Evolutionary conservation across 352 stramenopile species (phyloP).

Genomic region (Phytophthora ohioensis): DNA sequence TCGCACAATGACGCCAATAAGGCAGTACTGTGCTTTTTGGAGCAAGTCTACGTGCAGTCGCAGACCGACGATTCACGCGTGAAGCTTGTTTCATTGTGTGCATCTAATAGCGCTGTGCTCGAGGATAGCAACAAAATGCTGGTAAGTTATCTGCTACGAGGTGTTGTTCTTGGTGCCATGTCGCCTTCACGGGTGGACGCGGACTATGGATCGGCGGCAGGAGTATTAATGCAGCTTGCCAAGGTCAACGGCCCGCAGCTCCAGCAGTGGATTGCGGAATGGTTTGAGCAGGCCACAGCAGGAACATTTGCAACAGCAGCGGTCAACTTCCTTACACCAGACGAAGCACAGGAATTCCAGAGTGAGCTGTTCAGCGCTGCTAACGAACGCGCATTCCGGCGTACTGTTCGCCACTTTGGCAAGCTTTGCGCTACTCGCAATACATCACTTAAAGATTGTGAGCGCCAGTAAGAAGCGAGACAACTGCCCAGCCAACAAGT

Average conservation of each 20-base stretch:
- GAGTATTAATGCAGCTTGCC: conserved; percentile 75
- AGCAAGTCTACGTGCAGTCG: conserved; percentile 56
- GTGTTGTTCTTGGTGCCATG: conserved; percentile 71
- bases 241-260: conserved; percentile 69
- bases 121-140: conserved; percentile 56
- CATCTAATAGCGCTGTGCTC: conserved; percentile 8
- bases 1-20: conserved; percentile 96
- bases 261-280: conserved; percentile 69
- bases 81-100: conserved; percentile 38
- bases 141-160: conserved; percentile 65
- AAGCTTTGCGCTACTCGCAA: conserved; percentile 85
- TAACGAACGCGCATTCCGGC: conserved; percentile 79
- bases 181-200: conserved; percentile 75
- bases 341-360: conserved; percentile 75
- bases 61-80: conserved; percentile 21
- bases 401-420: conserved; percentile 79
- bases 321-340: conserved; percentile 63
- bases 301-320: conserved; percentile 45
- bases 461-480: conserved; percentile 31
- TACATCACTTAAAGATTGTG: conserved; percentile 50
- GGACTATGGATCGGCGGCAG: conserved; percentile 80
- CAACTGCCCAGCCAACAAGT: neutral
- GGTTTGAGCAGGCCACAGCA: conserved; percentile 63
- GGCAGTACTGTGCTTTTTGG: conserved; percentile 93
- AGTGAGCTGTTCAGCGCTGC: conserved; percentile 66